Base-by-base conservation (phyloP, 805 yeast species). In the Candida loeiensis region DNA sequence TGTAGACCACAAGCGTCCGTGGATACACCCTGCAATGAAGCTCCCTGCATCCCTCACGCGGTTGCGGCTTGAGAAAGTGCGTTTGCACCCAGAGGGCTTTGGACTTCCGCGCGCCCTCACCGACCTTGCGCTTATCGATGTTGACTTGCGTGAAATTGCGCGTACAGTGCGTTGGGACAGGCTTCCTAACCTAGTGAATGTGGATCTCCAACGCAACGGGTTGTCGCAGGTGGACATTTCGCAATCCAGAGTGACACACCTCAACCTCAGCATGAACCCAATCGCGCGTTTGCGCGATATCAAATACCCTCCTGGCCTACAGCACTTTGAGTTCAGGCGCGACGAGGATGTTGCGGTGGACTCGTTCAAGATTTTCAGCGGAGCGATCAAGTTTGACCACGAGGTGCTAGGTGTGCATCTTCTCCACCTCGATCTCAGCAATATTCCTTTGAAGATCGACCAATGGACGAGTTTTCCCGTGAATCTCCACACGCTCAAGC, bases 391-490 rank as follows among this genome's bases (percentile, higher is more conserved):
- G 22, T 19, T 36, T 14, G 39, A 36, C 9, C 17, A 30, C 14
- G 24, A 36, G 16, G 22, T 36, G 17, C 22, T 36, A 16, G 39
- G 39, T 4, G 39, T 36, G 14, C 20, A 29, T 9, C 39, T 36
- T n/a, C 33, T 21, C 7, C 26, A 36, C 11, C 33, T 36, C 28
- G 39, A 36, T 20, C 39, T 36, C 20, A 36, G 39, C 34, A 28
- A 36, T 5, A 20, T 27, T 13, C 39, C 26, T 12, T 26, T 36
- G 27, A 36, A 36, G 14, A 30, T 36, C 14, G 39, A 36, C 17
- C 33, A 36, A 14, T 36, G 39, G 39, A 30, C 30, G 14, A 36
- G 26, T 14, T 36, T 36, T 27, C 39, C 39, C 7, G 34, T 36
- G 25, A 20, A 36, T 6, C 39, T 36, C 14, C n/a, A n/a, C 20